A percentile compares a stretch with the other conserved stretches of the same genome.
Evolutionary conservation across 345 rosid genomes (phyloP).

Genomic region (Acer negundo): DNA sequence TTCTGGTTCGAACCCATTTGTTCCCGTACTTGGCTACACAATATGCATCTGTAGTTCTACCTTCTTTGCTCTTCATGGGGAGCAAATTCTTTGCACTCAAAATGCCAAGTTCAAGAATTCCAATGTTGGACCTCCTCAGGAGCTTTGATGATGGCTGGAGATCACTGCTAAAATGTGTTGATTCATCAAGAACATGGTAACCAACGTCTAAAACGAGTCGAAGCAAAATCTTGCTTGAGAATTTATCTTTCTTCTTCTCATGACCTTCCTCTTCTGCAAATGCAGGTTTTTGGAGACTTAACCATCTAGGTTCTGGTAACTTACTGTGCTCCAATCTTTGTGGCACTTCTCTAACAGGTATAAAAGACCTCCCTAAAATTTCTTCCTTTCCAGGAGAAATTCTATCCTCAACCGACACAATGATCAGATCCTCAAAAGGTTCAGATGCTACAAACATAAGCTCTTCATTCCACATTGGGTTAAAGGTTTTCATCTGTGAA

Average conservation of each 20-base stretch:
- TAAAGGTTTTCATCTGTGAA: constrained; percentile 45
- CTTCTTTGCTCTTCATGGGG: constrained; percentile 89
- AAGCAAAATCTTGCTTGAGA: constrained; percentile 78
- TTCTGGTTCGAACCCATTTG: constrained; percentile 96
- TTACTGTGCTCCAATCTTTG: constrained; percentile 53
- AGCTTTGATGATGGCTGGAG: constrained; percentile 87
- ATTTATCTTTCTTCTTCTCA: constrained; percentile 78
- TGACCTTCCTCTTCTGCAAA: constrained; percentile 49
- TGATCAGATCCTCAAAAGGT: constrained; percentile 79
- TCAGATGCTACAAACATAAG: constrained; percentile 93
- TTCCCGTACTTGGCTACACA: constrained; percentile 96
- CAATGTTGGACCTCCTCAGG: constrained; percentile 71
- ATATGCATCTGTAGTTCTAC: constrained; percentile 80
- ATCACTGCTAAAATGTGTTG: constrained; percentile 92
- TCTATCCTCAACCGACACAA: constrained; percentile 71
- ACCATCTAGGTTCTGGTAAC: constrained; percentile 76
- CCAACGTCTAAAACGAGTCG: constrained; percentile 74
- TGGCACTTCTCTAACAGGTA: constrained; percentile 52
- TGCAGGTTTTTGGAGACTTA: constrained; percentile 57
- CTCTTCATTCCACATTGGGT: constrained; percentile 84
- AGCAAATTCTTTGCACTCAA: constrained; percentile 75
- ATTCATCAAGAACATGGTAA: constrained; percentile 96
- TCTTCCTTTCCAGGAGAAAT: constrained; percentile 76
- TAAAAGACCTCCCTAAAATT: constrained; percentile 54
- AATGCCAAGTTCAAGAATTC: constrained; percentile 86